Conservation (phyloP, 306 rosid genomes). For the Prunus mume region DNA sequence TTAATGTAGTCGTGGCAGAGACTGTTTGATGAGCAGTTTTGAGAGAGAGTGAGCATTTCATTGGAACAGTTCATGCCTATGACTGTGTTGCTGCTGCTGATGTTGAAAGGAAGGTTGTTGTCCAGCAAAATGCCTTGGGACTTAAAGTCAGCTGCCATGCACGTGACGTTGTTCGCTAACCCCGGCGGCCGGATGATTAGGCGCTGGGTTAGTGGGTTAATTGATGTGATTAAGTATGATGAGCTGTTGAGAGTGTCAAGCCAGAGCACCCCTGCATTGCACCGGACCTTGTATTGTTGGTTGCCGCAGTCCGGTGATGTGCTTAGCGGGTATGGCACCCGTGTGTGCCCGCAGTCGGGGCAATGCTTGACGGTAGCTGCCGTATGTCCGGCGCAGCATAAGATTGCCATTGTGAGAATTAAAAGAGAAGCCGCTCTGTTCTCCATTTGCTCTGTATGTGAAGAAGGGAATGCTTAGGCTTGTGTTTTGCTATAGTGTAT, state of each 20-base stretch:
- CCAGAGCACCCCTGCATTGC: constrained; percentile 14
- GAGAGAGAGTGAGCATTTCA: neutral
- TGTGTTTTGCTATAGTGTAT: neutral
- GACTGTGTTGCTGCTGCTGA: constrained; percentile 14
- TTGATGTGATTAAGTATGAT: constrained; percentile 12
- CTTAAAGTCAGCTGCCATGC: constrained; percentile 9
- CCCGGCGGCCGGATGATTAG: constrained; percentile 5
- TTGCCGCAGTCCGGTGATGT: constrained; percentile 12
- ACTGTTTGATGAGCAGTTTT: constrained; percentile 13
- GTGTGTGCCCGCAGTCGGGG: constrained; percentile 26
- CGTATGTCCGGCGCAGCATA: neutral
- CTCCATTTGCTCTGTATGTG: neutral
- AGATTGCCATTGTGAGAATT: neutral
- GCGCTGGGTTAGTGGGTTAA: constrained; percentile 12
- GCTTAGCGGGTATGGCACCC: constrained; percentile 19
- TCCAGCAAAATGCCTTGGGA: constrained; percentile 12
- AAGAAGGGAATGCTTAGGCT: neutral
- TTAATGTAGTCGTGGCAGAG: constrained; percentile 14
- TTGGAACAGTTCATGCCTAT: constrained; percentile 15
- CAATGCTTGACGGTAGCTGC: constrained; percentile 14
- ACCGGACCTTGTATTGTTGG: constrained; percentile 10
- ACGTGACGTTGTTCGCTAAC: neutral
- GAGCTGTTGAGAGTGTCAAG: constrained; percentile 12
- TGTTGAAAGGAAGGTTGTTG: constrained; percentile 21
- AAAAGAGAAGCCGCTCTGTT: constrained; percentile 12